Percentiles rank a stretch among this genome's conserved stretches.
Conservation (phyloP, 306 rosid species). For the Fagus sylvatica region DNA sequence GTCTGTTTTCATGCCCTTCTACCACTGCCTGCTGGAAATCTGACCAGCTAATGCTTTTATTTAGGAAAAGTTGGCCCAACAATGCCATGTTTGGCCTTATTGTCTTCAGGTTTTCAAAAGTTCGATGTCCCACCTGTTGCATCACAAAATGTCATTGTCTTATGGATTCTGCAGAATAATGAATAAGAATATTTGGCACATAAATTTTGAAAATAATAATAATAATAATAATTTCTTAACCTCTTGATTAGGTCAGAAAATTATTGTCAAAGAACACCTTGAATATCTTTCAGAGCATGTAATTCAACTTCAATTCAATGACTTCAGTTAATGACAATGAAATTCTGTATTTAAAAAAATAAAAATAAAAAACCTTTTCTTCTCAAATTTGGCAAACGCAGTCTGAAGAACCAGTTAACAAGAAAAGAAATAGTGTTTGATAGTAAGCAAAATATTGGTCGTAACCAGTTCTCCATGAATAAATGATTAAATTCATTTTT, state of each 20-base stretch:
- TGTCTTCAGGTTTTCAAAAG: slow-evolving; percentile 79
- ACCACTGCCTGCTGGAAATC: slow-evolving; percentile 67
- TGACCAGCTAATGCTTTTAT: slow-evolving; percentile 75
- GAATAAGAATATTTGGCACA: neutral
- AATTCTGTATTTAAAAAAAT: neutral
- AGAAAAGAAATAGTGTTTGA: neutral
- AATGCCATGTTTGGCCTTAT: slow-evolving; percentile 92
- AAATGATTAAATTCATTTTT: too few relatives aligned
- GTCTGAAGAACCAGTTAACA: neutral
- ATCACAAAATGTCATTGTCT: slow-evolving; percentile 25
- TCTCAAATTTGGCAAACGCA: neutral
- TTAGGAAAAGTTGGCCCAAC: slow-evolving; percentile 89
- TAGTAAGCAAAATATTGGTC: neutral
- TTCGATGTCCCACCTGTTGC: slow-evolving; percentile 90
- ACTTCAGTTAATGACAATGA: neutral
- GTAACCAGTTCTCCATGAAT: neutral
- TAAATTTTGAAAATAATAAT: neutral
- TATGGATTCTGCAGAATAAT: neutral
- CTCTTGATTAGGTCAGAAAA: neutral
- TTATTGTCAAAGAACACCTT: neutral
- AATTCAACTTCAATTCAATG: neutral
- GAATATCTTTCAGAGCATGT: too few relatives aligned
- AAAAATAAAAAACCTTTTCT: neutral
- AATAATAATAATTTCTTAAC: neutral
- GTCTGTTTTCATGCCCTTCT: slow-evolving; percentile 80